Base-by-base conservation (phyloP, 345 rosid species). In the rapeseed (Brassica napus) region DNA sequence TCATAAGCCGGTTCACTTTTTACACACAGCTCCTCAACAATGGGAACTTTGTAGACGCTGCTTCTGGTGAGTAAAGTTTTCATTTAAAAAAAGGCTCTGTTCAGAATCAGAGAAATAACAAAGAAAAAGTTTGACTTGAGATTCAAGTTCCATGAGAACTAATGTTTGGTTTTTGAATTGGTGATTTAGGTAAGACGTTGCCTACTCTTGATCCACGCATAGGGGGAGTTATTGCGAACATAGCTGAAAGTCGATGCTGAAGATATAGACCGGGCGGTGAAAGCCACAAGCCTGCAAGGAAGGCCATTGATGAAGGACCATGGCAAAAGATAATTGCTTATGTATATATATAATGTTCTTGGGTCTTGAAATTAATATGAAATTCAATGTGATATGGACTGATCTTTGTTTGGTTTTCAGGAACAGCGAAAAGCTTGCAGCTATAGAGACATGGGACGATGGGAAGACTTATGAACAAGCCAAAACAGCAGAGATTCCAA, bases 251-350 rank as follows among this genome's bases (percentile, higher is more conserved):
- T 0, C 21, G 97, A 92, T 80, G 86, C 84, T 15, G 98, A 92
- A 86, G 98, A 94, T 83, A 70, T 94, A 44, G 71, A 94, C 66
- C 82, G 90, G 18, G 97, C 98, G 0, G 98, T 94, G 14, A 71
- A 85, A 77, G 94, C 21, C 21, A 21, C 21, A 21, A 21, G 21
- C 21, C 95, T 86, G 98, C 98, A 78, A 92, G 98, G 61, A 89
- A 88, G 83, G 98, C 98, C 10, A 91, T 94, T 82, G 98, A 92
- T 81, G 92, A 89, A 77, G 98, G 98, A 80, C 93, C 98, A 31
- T 94, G 98, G 98, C 98, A 97, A 3, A 90, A 34, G 83, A 90
- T 92, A 95, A 81, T 89, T 75, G 92, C 98, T 71, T 91, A 92
- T 82, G 98, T 94, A 21, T 21, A 12, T 37, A 58, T 3, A 39